phyloP scores from a whole-genome alignment of 164 flowering plant species.

The Chimonanthus salicifolius region DNA sequence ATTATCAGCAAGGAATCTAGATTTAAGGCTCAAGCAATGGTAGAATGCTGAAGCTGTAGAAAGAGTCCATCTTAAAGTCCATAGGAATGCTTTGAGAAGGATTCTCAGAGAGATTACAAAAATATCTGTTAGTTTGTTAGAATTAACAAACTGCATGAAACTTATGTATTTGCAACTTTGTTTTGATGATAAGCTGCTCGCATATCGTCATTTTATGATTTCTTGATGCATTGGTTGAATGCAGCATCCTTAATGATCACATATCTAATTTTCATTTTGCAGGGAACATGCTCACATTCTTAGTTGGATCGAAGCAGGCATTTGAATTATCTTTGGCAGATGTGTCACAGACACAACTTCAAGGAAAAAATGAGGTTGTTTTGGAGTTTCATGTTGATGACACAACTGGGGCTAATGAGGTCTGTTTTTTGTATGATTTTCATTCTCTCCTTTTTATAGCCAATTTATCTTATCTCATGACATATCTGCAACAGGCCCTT shows the following conservation, averaged over 20 bases:
- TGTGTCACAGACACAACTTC: conserved; percentile 86
- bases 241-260: not conserved
- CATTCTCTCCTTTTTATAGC: not conserved
- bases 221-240: not conserved
- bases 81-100: no score
- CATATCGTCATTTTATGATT: not conserved
- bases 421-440: conserved; percentile 1
- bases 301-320: conserved; percentile 81
- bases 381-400: conserved; percentile 98
- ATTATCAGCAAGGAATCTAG: no score
- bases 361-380: conserved; percentile 90
- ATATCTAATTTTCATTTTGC: conserved; percentile 11
- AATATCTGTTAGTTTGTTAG: no score
- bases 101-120: no score
- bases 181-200: not conserved
- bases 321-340: conserved; percentile 96
- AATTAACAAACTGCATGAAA: no score
- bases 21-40: no score
- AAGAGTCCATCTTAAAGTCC: no score
- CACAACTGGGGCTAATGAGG: conserved; percentile 97
- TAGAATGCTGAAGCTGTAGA: no score
- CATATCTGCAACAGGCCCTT: no score
- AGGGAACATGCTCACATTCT: conserved; percentile 80
- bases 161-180: no score
- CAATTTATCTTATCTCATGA: no score